A percentile compares a stretch with the other conserved stretches of the same genome.
Conservation (phyloP, 2,329 filamentous ascomycete species). For the Diaporthe destruens region DNA sequence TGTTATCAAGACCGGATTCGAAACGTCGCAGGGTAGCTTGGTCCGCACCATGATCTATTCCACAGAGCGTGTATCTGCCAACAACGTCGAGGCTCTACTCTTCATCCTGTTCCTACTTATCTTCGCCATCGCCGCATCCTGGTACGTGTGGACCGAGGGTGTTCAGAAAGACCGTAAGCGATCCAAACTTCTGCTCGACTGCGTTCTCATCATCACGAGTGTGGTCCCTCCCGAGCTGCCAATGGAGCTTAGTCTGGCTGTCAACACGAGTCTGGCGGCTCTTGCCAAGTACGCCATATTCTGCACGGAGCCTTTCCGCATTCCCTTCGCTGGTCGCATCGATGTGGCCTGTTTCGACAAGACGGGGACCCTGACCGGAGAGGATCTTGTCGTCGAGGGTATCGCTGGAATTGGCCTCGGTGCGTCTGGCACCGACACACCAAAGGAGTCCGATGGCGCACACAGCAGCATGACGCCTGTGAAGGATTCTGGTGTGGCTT, state of each 20-base stretch:
- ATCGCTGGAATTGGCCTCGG: slow-evolving; percentile 89
- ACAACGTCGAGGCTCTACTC: slow-evolving; percentile 94
- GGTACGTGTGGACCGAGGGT: slow-evolving; percentile 99
- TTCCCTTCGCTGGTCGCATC: slow-evolving; percentile 94
- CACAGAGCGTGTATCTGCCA: slow-evolving; percentile 97
- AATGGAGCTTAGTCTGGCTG: slow-evolving; percentile 97
- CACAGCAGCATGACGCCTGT: slow-evolving; percentile 84
- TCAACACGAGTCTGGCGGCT: slow-evolving; percentile 96
- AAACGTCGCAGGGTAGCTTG: slow-evolving; percentile 96
- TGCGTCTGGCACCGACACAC: slow-evolving; percentile 69
- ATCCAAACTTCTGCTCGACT: slow-evolving; percentile 96
- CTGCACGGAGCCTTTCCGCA: slow-evolving; percentile 98
- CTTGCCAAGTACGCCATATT: slow-evolving; percentile 97
- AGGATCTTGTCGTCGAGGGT: slow-evolving; percentile 96
- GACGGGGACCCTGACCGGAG: slow-evolving; percentile 95
- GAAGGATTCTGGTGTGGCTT: slow-evolving; percentile 79
- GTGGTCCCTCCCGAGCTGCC: slow-evolving; percentile 98
- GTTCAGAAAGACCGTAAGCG: slow-evolving; percentile 94
- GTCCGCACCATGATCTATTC: slow-evolving; percentile 99
- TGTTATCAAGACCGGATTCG: slow-evolving; percentile 97
- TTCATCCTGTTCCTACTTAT: slow-evolving; percentile 97
- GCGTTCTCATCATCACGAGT: slow-evolving; percentile 96
- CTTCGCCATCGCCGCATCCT: slow-evolving; percentile 96
- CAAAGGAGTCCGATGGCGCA: slow-evolving; percentile 81
- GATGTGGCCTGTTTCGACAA: slow-evolving; percentile 99